Evolutionary conservation across 495 filamentous ascomycete species (phyloP), one percentile per base, ranked within the genome.

Genomic region (Penicillium antarcticum): DNA sequence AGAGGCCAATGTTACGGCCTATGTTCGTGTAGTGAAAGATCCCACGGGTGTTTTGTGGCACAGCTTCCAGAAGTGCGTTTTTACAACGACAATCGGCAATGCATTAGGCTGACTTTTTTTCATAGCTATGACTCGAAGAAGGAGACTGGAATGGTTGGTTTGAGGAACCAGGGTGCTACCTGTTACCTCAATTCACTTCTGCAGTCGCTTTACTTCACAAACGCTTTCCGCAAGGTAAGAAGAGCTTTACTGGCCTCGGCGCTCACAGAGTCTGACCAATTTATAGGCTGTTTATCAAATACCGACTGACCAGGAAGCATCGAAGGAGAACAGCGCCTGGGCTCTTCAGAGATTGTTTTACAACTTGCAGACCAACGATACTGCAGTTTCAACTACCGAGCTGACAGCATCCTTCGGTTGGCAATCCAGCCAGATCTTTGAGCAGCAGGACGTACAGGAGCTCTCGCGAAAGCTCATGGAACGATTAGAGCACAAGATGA

Each of bases 11-110:
- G 76, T 97, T 56, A 96, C 91, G 2, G 94, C 92, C 42, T 99
- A 95, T 62, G 88, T 99, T 42, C 82, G 92, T 39, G 82, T 96
- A 41, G 85, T 96, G 37, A 95, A 97, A 69, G 94, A 99, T 66
- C 94, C 96, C 26, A 99, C 94, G 3, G 94, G 94, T 45, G 94
- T 99, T n/a, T 69, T 99, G 53, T 99, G 94, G 94, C 94, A 99
- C 70, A 97, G 89, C 71, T 97, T 99, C 72, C 81, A 87, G 58
- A 95, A 97, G 84, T 87, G 65, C 48, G 79, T 53, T 42, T n/a
- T 39, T 21, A 14, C 6, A 37, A 10, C 3, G 29, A 17, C 26
- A 21, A 17, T 34, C 21, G 19, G 17, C 26, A 29, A 16, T 24
- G 10, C 33, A 34, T 12, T 18, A 35, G 11, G 42, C 51, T 48